These are phyloP conservation scores for Phytophthora boehmeriae DNA, from an alignment of 352 stramenopile genomes.

Conservation along the genomic window DNA sequence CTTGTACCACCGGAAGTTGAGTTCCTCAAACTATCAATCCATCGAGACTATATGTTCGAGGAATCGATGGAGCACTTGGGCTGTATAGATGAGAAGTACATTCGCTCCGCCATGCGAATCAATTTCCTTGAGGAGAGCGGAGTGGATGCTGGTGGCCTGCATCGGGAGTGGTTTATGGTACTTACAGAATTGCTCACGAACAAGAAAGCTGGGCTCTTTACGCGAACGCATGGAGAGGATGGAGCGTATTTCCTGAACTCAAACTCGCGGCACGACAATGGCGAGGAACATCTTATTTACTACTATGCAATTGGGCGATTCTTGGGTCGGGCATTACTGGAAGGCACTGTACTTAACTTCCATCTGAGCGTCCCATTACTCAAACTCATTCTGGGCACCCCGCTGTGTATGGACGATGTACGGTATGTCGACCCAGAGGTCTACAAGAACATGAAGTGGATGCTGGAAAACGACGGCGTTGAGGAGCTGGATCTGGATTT, in stretches of 20 bases:
- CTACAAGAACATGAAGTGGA: slow-evolving; percentile 68
- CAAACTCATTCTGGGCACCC: slow-evolving; percentile 97
- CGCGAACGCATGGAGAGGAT: slow-evolving; percentile 54
- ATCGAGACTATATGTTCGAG: slow-evolving; percentile 60
- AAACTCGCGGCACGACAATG: slow-evolving; percentile 60
- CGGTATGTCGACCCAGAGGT: slow-evolving; percentile 79
- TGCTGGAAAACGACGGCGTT: slow-evolving; percentile 62
- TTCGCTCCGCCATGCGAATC: slow-evolving; percentile 71
- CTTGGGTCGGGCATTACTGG: slow-evolving; percentile 69
- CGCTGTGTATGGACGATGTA: slow-evolving; percentile 94
- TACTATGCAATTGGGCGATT: slow-evolving; percentile 62
- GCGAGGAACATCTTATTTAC: slow-evolving; percentile 74
- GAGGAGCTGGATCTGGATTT: slow-evolving; percentile 70
- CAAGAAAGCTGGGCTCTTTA: slow-evolving; percentile 58
- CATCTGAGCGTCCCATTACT: slow-evolving; percentile 96
- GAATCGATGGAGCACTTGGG: slow-evolving; percentile 70
- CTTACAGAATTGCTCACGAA: slow-evolving; percentile 66
- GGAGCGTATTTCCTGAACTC: slow-evolving; percentile 69
- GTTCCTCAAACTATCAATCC: slow-evolving; percentile 54
- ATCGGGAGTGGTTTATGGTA: slow-evolving; percentile 90
- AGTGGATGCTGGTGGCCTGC: slow-evolving; percentile 84
- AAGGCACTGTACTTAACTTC: slow-evolving; percentile 94
- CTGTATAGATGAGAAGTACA: slow-evolving; percentile 57
- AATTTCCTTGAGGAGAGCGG: slow-evolving; percentile 85
- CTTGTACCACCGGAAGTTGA: slow-evolving; percentile 48